Evolutionary conservation across 2,329 filamentous ascomycete species (phyloP).

Genomic region (Celoporthe dispersa): DNA sequence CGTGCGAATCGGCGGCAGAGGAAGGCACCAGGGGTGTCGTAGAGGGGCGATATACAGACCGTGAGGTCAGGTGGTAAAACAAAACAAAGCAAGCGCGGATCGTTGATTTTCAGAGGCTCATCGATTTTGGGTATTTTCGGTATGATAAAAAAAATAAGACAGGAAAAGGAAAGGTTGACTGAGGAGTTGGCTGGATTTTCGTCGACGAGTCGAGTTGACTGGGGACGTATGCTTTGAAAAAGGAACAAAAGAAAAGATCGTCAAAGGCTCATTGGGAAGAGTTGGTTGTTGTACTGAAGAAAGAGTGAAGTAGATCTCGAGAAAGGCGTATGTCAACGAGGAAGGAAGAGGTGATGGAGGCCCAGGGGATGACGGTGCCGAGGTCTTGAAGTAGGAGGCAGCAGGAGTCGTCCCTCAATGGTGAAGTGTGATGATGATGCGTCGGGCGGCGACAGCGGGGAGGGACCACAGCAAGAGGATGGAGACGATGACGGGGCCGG

Average conservation of each 20-base stretch:
- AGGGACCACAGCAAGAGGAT: neutral
- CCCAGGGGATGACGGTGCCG: conserved; percentile 22
- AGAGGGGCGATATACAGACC: conserved; percentile 28
- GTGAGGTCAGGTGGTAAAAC: conserved; percentile 24
- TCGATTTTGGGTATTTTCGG: conserved; percentile 44
- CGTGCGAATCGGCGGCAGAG: conserved; percentile 28
- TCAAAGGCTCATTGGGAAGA: conserved; percentile 34
- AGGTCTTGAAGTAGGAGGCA: conserved; percentile 22
- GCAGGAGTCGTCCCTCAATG: conserved; percentile 21
- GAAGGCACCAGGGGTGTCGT: conserved; percentile 29
- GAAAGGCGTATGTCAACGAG: conserved; percentile 5
- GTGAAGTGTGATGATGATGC: conserved; percentile 8
- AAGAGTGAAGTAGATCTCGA: conserved; percentile 26
- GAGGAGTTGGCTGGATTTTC: conserved; percentile 32
- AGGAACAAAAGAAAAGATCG: conserved; percentile 37
- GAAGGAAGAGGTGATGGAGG: conserved; percentile 5
- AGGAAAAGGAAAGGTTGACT: conserved; percentile 16
- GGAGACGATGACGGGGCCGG: conserved; percentile 21
- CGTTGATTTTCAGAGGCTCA: conserved; percentile 53
- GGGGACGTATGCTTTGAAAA: conserved; percentile 34
- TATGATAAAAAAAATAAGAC: conserved; percentile 43
- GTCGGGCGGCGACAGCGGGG: conserved; percentile 13
- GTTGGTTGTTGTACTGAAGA: conserved; percentile 22
- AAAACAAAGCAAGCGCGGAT: conserved; percentile 43
- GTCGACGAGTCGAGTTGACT: conserved; percentile 35